These are phyloP conservation scores for Avena sativa DNA, from an alignment of 176 grass and related monocot genomes.

Conservation along the genomic window DNA sequence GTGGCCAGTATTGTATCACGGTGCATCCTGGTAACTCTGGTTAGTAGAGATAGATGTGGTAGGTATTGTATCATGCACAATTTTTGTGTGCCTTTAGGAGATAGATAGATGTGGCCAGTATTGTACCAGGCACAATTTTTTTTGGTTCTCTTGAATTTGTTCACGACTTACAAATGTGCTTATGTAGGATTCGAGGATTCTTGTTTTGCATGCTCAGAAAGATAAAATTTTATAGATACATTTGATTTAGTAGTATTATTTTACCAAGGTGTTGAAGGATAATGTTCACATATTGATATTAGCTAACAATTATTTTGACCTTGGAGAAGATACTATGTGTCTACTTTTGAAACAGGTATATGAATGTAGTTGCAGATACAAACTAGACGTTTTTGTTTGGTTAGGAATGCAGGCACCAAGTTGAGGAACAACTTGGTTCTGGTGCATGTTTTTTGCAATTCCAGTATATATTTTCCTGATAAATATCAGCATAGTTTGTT, in stretches of 20 bases:
- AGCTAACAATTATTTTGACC: background rate
- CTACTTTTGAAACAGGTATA: background rate
- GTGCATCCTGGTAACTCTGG: background rate
- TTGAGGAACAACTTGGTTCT: too few relatives aligned
- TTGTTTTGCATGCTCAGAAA: conserved; percentile 17
- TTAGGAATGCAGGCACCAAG: background rate
- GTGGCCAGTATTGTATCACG: background rate
- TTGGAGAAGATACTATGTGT: background rate
- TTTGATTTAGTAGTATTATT: background rate
- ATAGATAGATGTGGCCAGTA: too few relatives aligned
- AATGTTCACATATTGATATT: background rate
- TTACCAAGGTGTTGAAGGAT: background rate
- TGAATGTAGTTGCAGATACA: background rate
- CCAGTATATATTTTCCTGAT: background rate
- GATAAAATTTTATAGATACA: background rate
- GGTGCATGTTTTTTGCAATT: background rate
- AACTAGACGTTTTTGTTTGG: background rate
- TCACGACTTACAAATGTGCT: background rate
- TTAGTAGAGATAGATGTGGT: background rate
- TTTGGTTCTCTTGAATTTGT: background rate
- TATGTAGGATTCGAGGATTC: background rate
- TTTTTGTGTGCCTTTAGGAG: too few relatives aligned
- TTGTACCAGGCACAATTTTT: background rate
- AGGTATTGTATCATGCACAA: too few relatives aligned
- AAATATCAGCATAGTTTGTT: background rate